A percentile compares a stretch with the other conserved stretches of the same genome.
Evolutionary conservation across 768 basidiomycete genomes (phyloP).

Genomic region (Leccinum longicurvipes): DNA sequence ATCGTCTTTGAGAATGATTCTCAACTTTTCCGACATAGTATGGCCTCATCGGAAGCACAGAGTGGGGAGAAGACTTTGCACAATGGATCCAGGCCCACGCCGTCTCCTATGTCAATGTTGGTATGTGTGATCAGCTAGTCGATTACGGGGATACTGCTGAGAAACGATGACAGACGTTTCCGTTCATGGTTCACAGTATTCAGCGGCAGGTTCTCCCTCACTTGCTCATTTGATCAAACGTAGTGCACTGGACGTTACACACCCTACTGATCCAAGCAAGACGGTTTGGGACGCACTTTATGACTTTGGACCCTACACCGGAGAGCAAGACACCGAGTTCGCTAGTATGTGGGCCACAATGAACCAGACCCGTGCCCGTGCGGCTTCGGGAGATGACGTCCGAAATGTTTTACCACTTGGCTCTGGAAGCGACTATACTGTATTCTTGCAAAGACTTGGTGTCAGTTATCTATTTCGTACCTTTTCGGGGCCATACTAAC

Average conservation of each 20-base stretch:
- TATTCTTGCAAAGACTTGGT: conserved; percentile 80
- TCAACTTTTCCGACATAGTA: conserved; percentile 33
- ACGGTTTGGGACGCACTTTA: conserved; percentile 59
- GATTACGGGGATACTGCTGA: background rate
- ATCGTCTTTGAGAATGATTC: background rate
- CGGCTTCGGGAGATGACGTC: conserved; percentile 29
- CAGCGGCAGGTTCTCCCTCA: conserved; percentile 55
- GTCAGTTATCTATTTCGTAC: conserved; percentile 33
- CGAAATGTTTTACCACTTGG: conserved; percentile 58
- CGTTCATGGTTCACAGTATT: conserved; percentile 53
- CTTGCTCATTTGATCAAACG: conserved; percentile 55
- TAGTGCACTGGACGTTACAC: conserved; percentile 52
- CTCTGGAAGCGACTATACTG: conserved; percentile 86
- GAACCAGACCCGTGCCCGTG: conserved; percentile 20
- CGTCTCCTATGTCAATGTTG: conserved; percentile 84
- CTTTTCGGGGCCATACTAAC: background rate
- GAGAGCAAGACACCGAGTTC: conserved; percentile 42
- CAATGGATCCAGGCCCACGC: conserved; percentile 75
- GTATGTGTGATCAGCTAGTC: conserved; percentile 23
- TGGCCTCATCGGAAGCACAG: conserved; percentile 81
- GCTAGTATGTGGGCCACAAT: conserved; percentile 38
- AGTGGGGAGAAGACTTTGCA: conserved; percentile 91
- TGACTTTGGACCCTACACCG: conserved; percentile 51
- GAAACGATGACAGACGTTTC: conserved; percentile 42
- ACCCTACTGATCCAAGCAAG: conserved; percentile 48